phyloP scores from a whole-genome alignment of 1,139 yeast genomes.

The Geotrichum carabidarum region DNA sequence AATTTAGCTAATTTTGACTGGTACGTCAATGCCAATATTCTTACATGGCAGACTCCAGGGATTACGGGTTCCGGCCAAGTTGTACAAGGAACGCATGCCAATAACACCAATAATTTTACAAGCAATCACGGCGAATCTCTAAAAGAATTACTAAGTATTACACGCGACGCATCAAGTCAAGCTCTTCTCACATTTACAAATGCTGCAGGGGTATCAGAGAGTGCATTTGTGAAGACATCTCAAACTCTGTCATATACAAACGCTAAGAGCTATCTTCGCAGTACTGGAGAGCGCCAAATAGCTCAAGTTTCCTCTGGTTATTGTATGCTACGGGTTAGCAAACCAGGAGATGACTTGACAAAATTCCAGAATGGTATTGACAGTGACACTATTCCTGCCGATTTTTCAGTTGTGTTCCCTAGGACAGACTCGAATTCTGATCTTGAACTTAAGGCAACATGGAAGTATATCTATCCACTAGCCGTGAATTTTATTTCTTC shows the following conservation, averaged over 20 bases:
- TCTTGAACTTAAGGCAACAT: slow-evolving; percentile 9
- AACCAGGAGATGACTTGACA: slow-evolving; percentile 13
- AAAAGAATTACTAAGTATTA: slow-evolving; percentile 13
- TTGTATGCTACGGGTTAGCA: slow-evolving; percentile 14
- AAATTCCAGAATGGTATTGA: slow-evolving; percentile 3
- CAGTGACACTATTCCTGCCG: slow-evolving; percentile 10
- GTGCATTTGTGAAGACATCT: slow-evolving; percentile 14
- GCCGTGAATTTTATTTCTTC: slow-evolving; percentile 13
- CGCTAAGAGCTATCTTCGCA: slow-evolving; percentile 13
- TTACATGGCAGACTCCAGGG: slow-evolving; percentile 51
- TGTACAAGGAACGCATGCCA: slow-evolving; percentile 12
- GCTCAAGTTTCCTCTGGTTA: slow-evolving; percentile 19
- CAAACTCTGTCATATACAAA: slow-evolving; percentile 18
- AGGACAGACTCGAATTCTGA: slow-evolving; percentile 13
- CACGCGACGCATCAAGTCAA: slow-evolving; percentile 14
- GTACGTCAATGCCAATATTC: slow-evolving; percentile 63
- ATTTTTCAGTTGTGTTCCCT: slow-evolving; percentile 9
- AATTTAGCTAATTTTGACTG: slow-evolving; percentile 46
- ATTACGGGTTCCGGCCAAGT: slow-evolving; percentile 29
- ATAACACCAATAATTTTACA: slow-evolving; percentile 12
- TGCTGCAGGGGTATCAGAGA: slow-evolving; percentile 1
- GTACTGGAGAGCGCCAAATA: slow-evolving; percentile 10
- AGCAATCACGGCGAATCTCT: slow-evolving; percentile 2
- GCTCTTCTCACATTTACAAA: slow-evolving; percentile 17
- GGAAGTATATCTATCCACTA: slow-evolving; percentile 18